Percentiles rank a stretch among this genome's conserved stretches.
Conservation (phyloP, 148 eudicot genomes). For the Amaranthus hypochondriacus region DNA sequence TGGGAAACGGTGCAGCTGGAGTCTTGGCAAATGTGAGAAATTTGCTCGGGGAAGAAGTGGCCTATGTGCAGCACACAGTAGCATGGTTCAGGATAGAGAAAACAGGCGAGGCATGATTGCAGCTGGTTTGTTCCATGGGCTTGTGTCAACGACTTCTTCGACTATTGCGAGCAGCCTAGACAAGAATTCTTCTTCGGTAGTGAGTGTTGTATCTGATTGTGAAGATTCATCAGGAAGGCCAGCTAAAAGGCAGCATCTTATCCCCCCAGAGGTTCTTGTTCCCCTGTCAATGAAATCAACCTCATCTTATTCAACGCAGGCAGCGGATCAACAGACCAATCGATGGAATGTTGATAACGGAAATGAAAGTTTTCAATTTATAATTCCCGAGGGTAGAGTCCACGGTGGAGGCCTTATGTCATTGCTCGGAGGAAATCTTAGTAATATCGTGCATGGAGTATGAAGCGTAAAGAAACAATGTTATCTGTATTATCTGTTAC, state of each 20-base stretch:
- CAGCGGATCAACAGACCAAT: slow-evolving; percentile 28
- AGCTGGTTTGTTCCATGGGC: slow-evolving; percentile 78
- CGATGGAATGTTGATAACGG: slow-evolving; percentile 21
- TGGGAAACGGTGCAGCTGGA: slow-evolving; percentile 87
- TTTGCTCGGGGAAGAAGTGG: slow-evolving; percentile 94
- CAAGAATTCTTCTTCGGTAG: slow-evolving; percentile 45
- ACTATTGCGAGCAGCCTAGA: slow-evolving; percentile 35
- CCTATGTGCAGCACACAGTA: slow-evolving; percentile 80
- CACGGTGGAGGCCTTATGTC: slow-evolving; percentile 92
- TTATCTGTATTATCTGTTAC: slow-evolving; percentile 4
- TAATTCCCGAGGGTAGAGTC: slow-evolving; percentile 77
- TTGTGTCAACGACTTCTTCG: slow-evolving; percentile 45
- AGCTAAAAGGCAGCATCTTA: slow-evolving; percentile 45
- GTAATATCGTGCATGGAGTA: slow-evolving; percentile 42
- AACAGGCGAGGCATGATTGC: slow-evolving; percentile 49
- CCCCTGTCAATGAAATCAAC: slow-evolving; percentile 85
- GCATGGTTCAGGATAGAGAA: slow-evolving; percentile 55
- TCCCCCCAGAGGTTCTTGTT: slow-evolving; percentile 84
- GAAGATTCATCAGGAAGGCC: slow-evolving; percentile 41
- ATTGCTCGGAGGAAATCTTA: slow-evolving; percentile 59
- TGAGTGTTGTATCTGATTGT: slow-evolving; percentile 55
- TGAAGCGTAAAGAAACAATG: slow-evolving; percentile 14
- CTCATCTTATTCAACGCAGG: slow-evolving; percentile 31
- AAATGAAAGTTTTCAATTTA: slow-evolving; percentile 24
- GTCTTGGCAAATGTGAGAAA: slow-evolving; percentile 66